A percentile compares a stretch with the other conserved stretches of the same genome.
Evolutionary conservation across 2,329 filamentous ascomycete genomes (phyloP).

Genomic region (Exserohilum rostratum): DNA sequence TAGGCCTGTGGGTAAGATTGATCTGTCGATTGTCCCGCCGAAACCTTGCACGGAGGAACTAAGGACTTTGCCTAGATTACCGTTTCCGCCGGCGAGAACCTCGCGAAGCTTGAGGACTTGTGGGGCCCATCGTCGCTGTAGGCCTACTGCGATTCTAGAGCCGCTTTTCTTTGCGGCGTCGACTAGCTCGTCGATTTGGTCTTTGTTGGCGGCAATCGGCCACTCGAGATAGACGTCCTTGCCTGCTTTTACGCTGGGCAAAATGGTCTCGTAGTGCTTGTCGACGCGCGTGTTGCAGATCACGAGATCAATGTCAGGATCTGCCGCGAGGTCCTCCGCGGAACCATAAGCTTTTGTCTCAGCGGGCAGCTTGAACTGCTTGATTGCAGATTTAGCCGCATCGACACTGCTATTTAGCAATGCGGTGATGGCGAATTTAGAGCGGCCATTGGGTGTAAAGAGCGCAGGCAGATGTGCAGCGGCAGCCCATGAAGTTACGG

Average conservation of each 20-base stretch:
- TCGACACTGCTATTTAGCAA: constrained; percentile 54
- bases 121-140: constrained; percentile 54
- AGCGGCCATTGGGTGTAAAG: constrained; percentile 40
- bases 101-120: constrained; percentile 50
- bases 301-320: constrained; percentile 46
- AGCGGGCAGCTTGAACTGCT: constrained; percentile 45
- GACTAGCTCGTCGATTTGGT: constrained; percentile 51
- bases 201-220: constrained; percentile 51
- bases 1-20: constrained; percentile 19
- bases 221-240: constrained; percentile 61
- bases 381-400: constrained; percentile 51
- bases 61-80: constrained; percentile 51
- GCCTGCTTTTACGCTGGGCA: constrained; percentile 58
- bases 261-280: constrained; percentile 55
- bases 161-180: constrained; percentile 48
- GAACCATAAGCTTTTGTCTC: constrained; percentile 54
- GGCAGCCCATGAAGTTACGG: constrained; percentile 61
- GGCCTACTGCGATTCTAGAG: constrained; percentile 53
- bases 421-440: constrained; percentile 54
- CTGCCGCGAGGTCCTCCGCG: constrained; percentile 52
- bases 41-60: constrained; percentile 37
- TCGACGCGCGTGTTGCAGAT: constrained; percentile 63
- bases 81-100: constrained; percentile 46
- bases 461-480: constrained; percentile 66
- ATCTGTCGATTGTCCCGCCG: constrained; percentile 24